Evolutionary conservation across 345 rosid species (phyloP), one percentile per base, ranked within the genome.

Genomic region (Xanthoceras sorbifolium): DNA sequence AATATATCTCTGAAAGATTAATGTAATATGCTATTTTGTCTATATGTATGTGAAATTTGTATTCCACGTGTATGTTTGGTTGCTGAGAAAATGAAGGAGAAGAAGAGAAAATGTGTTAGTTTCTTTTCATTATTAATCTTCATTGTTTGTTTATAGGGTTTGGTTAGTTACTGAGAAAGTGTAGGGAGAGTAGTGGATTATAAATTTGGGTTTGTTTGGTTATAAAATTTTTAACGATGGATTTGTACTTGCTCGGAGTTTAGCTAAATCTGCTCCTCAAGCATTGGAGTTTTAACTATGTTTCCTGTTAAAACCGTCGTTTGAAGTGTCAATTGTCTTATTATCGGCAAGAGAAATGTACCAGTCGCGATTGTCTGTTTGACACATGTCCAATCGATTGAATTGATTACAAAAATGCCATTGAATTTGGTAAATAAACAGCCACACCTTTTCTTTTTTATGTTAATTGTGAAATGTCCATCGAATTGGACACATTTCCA

Each of bases 41-140:
- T 68, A n/a, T 70, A 20, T 9, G 38, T 48, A 46, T 28, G 15
- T 7, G n/a, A 7, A 68, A 25, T 52, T 70, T 57, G 25, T 5
- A 3, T 22, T 52, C 36, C 5, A 20, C 3, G 3, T 68, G 22
- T 44, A 12, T 67, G 52, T 40, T 32, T 59, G 76, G 67, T 48
- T 67, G 64, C 64, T 54, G 22, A 65, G 76, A 55, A 70, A 57
- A 22, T 9, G 50, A 42, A 32, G 73, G 65, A 52, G 71, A 65
- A 22, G 15, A 23, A 63, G 54, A 52, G 26, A 28, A 25, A 9
- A 12, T 38, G 59, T 28, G 14, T 17, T 14, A 11, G 72, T 25
- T 40, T 42, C 50, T 31, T 50, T 11, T 50, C 14, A 12, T 18
- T 48, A 14, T 44, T 9, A 44, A 31, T 20, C 18, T 44, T 25